A percentile compares a stretch with the other conserved stretches of the same genome.
These are phyloP conservation scores for Kandelia obovata DNA, from an alignment of 345 rosid species.

Conservation along the genomic window DNA sequence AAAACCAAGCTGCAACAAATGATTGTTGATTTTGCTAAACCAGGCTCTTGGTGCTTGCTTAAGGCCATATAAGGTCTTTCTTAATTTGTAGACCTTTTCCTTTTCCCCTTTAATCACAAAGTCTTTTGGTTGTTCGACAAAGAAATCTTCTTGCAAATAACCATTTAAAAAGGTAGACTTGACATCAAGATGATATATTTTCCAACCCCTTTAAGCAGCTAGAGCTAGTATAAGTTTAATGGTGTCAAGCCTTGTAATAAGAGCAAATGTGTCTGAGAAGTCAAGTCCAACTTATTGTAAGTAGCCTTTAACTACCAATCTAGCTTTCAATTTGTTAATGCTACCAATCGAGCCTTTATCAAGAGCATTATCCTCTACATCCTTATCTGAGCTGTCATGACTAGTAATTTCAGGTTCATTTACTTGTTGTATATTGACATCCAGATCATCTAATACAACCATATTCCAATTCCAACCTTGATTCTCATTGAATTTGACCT, in stretches of 20 bases:
- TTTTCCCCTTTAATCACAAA: neutral
- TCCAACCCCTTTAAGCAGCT: neutral
- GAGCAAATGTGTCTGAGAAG: neutral
- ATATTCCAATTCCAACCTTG: too few species aligned
- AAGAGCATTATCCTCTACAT: too few species aligned
- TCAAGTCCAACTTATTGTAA: neutral
- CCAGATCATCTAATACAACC: too few species aligned
- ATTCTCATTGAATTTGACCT: too few species aligned
- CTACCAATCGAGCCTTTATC: too few species aligned
- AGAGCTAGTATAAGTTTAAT: neutral
- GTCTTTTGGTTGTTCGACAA: neutral
- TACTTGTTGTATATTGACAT: too few species aligned
- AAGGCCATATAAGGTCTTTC: neutral
- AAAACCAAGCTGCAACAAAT: neutral
- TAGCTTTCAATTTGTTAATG: neutral
- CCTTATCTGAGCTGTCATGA: too few species aligned
- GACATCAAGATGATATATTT: neutral
- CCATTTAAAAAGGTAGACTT: conserved; percentile 5
- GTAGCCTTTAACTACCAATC: neutral
- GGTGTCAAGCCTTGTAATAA: neutral
- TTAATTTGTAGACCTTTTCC: neutral
- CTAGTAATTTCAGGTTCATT: too few species aligned
- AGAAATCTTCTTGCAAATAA: neutral
- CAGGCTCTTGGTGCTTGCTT: neutral
- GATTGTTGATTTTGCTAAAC: neutral